Conservation (phyloP, 306 rosid genomes). For the Lablab purpureus region DNA sequence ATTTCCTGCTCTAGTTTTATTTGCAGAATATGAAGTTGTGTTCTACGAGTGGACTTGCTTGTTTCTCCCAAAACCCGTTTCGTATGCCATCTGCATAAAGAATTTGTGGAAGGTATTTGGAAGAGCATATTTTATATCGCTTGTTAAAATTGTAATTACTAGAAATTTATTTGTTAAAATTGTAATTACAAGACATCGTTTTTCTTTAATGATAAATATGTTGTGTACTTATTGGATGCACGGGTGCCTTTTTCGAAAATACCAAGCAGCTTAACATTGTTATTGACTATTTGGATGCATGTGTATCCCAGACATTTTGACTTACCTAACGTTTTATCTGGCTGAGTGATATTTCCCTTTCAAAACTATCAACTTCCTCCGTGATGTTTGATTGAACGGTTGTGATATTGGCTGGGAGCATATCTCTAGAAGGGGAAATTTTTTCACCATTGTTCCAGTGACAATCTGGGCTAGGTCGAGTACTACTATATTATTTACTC, state of each 20-base stretch:
- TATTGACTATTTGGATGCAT: neutral
- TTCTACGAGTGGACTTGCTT: neutral
- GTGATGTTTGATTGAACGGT: neutral
- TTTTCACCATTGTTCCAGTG: neutral
- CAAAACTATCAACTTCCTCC: neutral
- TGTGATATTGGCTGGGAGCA: neutral
- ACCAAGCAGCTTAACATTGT: neutral
- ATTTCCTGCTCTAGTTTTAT: slow-evolving; percentile 3
- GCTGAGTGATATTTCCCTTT: neutral
- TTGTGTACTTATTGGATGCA: neutral
- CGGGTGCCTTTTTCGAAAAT: neutral
- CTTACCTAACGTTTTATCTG: neutral
- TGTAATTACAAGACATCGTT: neutral
- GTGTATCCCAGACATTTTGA: neutral
- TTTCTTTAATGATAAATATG: too few relatives aligned
- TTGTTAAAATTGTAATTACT: neutral
- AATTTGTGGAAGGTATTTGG: neutral
- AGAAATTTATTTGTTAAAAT: neutral
- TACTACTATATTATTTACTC: too few relatives aligned
- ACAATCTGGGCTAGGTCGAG: neutral
- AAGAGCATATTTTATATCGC: neutral
- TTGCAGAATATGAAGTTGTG: neutral
- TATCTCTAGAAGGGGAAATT: neutral
- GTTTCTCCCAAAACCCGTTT: neutral
- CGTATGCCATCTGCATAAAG: neutral